Evolutionary conservation across 1,284 basidiomycete genomes (phyloP), one percentile per base, ranked within the genome.

Genomic region (Cutaneotrichosporon dermatis): DNA sequence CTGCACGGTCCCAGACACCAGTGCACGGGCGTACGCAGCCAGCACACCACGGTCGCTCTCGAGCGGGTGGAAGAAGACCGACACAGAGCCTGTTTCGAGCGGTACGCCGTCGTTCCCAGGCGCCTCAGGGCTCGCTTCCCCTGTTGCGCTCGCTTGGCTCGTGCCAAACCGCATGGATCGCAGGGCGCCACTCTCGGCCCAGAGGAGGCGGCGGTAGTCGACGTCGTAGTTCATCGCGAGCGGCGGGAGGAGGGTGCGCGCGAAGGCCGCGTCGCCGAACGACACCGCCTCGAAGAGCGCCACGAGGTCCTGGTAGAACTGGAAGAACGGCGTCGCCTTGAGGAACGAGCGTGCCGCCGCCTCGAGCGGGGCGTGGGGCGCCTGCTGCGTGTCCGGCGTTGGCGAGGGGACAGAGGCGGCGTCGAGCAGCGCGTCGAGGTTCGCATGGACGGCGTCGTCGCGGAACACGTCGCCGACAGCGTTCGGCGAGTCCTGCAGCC

Each of bases 291-390:
- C 90, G 79, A 93, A 98, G 7, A 98, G 79, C 0, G 84, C 87
- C 53, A 96, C 81, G 66, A 97, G 88, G 75, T 97, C 93, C 35
- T 89, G 90, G 80, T 94, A 99, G 72, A 90, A 90, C 73, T 96
- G 92, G 80, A 88, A 97, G 81, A 96, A 97, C 0, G 92, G 90
- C 1, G 63, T 75, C 2, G 80, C 51, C 0, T 87, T 86, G 6
- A 92, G 83, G 76, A 89, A 88, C 8, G 80, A 80, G 9, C 71
- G 67, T 1, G 88, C 82, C 2, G 83, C 84, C 6, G 75, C 69
- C 69, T 92, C 90, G 44, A 92, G 76, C 42, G 80, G 73, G 4
- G 66, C 54, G 15, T 44, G 43, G 11, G 1, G 37, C 3, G 55
- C 34, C 36, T 61, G 51, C n/a, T 57, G 42, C 15, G 36, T 35